Base-by-base conservation (phyloP, 2,329 filamentous ascomycete species). In the Colletotrichum tamarilloi region DNA sequence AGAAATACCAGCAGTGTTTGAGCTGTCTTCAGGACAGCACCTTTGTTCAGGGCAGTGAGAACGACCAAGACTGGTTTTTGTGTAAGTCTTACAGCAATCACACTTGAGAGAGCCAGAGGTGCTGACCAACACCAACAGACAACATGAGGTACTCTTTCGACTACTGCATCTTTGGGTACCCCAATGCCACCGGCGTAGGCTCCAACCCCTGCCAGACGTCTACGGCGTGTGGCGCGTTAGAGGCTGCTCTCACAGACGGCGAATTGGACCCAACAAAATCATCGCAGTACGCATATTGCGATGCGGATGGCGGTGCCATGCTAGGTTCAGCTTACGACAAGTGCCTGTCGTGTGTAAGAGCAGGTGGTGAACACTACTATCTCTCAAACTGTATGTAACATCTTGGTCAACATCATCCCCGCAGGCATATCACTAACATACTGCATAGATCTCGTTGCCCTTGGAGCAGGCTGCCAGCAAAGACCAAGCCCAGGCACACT, bases 61-160 rank as follows among this genome's bases (percentile, higher is more conserved):
- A 80, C 67, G 88, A 90, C 74, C 87, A 88, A 73, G 82, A 83
- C 60, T 90, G 88, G 88, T 90, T 90, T 74, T 76, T 90, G 56
- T 89, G 88, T 90, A 83, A 81, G 88, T 81, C n/a, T 1, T 1
- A 24, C 4, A 16, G 53, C 55, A 19, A 2, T 19, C 35, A 35
- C 32, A 26, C 9, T 30, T 6, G 4, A 8, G 6, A 28, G 1
- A 28, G 1, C 8, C n/a, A 24, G 3, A 3, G 42, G 6, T 19
- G 19, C 62, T 68, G 3, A 74, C 14, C n/a, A 4, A 46, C 19
- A 2, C 79, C 66, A 46, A 7, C 24, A 90, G 88, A 90, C 75
- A 90, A 90, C 75, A 77, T 89, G 56, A 82, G 88, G 74, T 90
- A 88, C 77, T 82, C 85, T 14, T 82, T 89, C 57, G 83, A 86